phyloP scores from a whole-genome alignment of 305 asterid species.

The Andrographis paniculata region DNA sequence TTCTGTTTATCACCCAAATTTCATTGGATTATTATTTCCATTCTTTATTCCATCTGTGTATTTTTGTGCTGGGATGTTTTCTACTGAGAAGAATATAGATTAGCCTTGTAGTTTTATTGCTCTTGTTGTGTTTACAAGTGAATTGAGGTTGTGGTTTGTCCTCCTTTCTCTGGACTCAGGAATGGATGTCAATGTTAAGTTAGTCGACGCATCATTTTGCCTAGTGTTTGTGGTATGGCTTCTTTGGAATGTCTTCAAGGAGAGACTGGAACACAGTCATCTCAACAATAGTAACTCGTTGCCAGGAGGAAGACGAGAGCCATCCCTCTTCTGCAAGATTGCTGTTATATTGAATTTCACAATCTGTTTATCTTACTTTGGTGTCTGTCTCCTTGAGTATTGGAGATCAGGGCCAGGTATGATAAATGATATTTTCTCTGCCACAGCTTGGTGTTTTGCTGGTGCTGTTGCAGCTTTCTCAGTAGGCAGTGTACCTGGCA shows the following conservation, averaged over 20 bases:
- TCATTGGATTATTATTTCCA: no score
- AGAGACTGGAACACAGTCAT: constrained; percentile 20
- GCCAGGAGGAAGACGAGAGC: constrained; percentile 19
- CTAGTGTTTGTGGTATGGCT: constrained; percentile 36
- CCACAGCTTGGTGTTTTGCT: constrained; percentile 44
- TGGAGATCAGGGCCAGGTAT: constrained; percentile 19
- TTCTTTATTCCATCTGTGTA: neutral
- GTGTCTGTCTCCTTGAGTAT: constrained; percentile 33
- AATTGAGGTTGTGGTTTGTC: neutral
- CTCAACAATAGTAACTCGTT: constrained; percentile 4
- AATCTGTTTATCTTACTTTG: constrained; percentile 33
- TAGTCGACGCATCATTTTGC: constrained; percentile 38
- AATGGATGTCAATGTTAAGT: constrained; percentile 40
- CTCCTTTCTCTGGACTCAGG: constrained; percentile 8
- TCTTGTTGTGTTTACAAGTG: constrained; percentile 1
- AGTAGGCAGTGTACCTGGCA: constrained; percentile 15
- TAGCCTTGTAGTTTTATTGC: constrained; percentile 9
- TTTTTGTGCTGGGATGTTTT: constrained; percentile 10
- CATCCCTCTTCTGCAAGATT: constrained; percentile 27
- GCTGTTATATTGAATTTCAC: constrained; percentile 32
- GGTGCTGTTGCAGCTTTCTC: constrained; percentile 34
- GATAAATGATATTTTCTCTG: constrained; percentile 24
- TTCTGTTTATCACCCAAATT: neutral
- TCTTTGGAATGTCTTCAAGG: constrained; percentile 29
- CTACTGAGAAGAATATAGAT: constrained; percentile 17